Conservation (phyloP, 768 basidiomycete genomes). For the Mycena latifolia region DNA sequence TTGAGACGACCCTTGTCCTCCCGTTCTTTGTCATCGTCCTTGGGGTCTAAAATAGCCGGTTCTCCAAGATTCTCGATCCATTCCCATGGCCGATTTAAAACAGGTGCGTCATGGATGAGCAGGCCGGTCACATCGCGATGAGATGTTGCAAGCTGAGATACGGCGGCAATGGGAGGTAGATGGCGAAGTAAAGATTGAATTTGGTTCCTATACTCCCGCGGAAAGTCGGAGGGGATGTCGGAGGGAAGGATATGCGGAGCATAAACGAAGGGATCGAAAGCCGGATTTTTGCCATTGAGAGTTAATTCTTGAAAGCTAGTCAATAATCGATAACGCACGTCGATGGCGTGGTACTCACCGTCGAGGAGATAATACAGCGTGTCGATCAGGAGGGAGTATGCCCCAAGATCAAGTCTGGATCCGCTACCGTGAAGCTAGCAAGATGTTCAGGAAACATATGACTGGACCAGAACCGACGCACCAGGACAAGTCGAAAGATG, state of each 20-base stretch:
- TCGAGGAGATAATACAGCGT: conserved; percentile 81
- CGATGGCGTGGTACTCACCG: conserved; percentile 56
- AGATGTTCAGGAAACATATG: conserved; percentile 19
- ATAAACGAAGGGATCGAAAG: conserved; percentile 73
- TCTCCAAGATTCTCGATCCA: conserved; percentile 87
- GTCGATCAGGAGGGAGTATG: conserved; percentile 78
- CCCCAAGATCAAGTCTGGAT: conserved; percentile 63
- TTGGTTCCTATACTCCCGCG: conserved; percentile 68
- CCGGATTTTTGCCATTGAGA: conserved; percentile 63
- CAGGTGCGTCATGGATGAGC: conserved; percentile 60
- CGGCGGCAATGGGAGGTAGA: conserved; percentile 61
- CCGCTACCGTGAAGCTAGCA: conserved; percentile 67
- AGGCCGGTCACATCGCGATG: conserved; percentile 68
- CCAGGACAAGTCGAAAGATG: conserved; percentile 65
- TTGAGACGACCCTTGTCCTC: conserved; percentile 54
- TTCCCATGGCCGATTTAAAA: conserved; percentile 87
- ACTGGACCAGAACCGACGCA: conserved; percentile 49
- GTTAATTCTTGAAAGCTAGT: conserved; percentile 66
- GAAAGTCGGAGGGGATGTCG: conserved; percentile 68
- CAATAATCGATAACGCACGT: background rate
- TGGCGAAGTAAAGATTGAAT: conserved; percentile 70
- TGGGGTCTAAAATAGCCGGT: conserved; percentile 55
- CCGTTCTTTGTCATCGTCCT: conserved; percentile 55
- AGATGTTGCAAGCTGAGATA: conserved; percentile 69
- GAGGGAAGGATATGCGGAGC: conserved; percentile 67